Evolutionary conservation across 139 green algal species (phyloP).

Genomic region (Yamagishiella unicocca): DNA sequence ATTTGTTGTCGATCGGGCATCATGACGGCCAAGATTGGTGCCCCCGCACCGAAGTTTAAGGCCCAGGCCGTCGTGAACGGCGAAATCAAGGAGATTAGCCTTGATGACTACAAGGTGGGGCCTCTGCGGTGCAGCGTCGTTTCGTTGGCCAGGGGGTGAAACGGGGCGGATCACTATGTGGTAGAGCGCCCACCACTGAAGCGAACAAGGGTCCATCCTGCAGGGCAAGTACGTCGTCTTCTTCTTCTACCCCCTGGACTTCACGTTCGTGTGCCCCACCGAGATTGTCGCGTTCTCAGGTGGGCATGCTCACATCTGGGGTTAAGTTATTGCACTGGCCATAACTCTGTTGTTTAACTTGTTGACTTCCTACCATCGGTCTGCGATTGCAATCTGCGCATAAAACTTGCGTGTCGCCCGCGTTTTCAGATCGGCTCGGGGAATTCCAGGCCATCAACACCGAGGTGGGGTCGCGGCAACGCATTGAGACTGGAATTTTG

Average conservation of each 20-base stretch:
- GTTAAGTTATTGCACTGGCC: no score
- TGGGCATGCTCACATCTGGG: neutral
- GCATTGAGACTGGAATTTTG: no score
- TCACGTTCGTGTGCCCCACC: slow-evolving; percentile 91
- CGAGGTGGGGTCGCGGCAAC: slow-evolving; percentile 69
- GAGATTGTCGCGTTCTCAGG: slow-evolving; percentile 95
- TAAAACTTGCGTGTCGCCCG: neutral
- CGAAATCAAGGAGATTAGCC: slow-evolving; percentile 74
- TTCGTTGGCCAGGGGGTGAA: no score
- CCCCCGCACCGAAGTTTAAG: slow-evolving; percentile 60
- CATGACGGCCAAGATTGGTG: slow-evolving; percentile 64
- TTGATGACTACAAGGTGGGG: slow-evolving; percentile 78
- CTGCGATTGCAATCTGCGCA: neutral
- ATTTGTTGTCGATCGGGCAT: no score
- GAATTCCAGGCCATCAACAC: slow-evolving; percentile 93
- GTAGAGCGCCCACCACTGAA: no score
- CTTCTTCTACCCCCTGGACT: slow-evolving; percentile 96
- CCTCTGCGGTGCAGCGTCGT: no score
- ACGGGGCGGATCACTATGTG: no score
- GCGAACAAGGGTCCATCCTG: no score
- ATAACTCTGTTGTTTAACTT: no score
- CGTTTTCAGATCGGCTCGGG: slow-evolving; percentile 76
- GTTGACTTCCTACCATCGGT: no score
- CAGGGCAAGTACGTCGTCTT: slow-evolving; percentile 97
- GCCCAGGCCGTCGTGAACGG: slow-evolving; percentile 73